Evolutionary conservation across 2,329 filamentous ascomycete species (phyloP), one percentile per base, ranked within the genome.

Genomic region (Ophioceras dolichostomum): DNA sequence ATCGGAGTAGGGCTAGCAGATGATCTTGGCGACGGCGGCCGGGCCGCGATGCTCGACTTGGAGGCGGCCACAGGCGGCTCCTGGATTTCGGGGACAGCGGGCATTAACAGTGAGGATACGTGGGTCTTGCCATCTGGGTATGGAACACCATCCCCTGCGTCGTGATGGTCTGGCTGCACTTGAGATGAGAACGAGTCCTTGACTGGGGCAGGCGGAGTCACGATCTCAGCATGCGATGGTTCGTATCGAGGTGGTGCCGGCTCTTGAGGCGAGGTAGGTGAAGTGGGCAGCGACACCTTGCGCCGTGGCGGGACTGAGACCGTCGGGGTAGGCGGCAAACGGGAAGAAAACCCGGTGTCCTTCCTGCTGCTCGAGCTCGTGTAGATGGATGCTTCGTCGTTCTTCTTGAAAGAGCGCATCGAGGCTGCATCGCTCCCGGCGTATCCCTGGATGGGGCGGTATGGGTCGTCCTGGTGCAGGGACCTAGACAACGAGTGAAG

Each of bases 401-500:
- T 59, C 50, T 45, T 50, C 50, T 53, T 59, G 47, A 66, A 61
- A 6, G 75, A 77, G 36, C 67, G 64, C 43, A 77, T 53, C 10
- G 75, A 79, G 13, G 58, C 66, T 36, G 59, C 61, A 40, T 80
- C 76, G 46, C 67, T 73, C 36, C 57, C 58, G 41, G 74, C 61
- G 51, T 83, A 79, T 24, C 66, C 57, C 18, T 60, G 58, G 18
- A 79, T 65, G 1, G 69, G 68, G 36, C 85, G 76, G 60, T 95
- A 96, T 26, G 87, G 89, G 56, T 95, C 89, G 38, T 79, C 73
- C 46, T 76, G 72, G 39, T 77, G 70, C 32, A 89, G 70, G 2
- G 79, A 81, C 38, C 82, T 78, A 19, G 87, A 83, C 45, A 96
- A 67, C 3, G 87, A 93, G 56, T 88, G 79, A 44, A 96, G 67